These are phyloP conservation scores for Backusella morwellensis DNA, from an alignment of 192 early-diverging fungal species.

Conservation along the genomic window DNA sequence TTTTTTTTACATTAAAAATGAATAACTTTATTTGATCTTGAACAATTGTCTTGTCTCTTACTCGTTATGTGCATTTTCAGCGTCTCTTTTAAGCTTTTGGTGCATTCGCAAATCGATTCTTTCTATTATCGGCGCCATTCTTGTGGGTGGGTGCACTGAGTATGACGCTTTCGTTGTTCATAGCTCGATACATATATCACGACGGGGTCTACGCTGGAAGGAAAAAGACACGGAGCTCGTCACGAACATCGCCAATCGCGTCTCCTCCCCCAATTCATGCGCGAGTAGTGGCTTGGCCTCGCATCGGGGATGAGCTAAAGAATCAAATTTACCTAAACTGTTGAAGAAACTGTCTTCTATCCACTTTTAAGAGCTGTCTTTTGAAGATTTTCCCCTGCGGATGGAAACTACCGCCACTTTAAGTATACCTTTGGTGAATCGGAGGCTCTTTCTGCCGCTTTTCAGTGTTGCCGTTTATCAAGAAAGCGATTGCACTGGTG, in stretches of 20 bases:
- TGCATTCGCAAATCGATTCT: slow-evolving; percentile 24
- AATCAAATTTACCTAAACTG: too few species aligned
- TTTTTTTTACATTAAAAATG: not conserved
- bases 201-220: slow-evolving; percentile 2
- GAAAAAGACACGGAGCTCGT: slow-evolving; percentile 24
- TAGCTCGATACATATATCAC: not conserved
- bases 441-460: too few species aligned
- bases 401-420: too few species aligned
- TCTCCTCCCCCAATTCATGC: slow-evolving; percentile 32
- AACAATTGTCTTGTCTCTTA: not conserved
- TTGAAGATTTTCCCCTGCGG: too few species aligned
- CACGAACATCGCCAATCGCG: slow-evolving; percentile 31
- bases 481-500: too few species aligned
- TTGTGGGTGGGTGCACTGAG: not conserved
- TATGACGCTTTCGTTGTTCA: not conserved
- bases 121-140: not conserved
- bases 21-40: too few species aligned
- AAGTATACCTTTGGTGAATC: too few species aligned
- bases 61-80: slow-evolving; percentile 1
- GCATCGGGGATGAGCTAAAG: slow-evolving; percentile 63
- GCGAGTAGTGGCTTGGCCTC: slow-evolving; percentile 35
- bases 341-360: too few species aligned
- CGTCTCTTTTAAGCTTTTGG: slow-evolving; percentile 10
- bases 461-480: too few species aligned
- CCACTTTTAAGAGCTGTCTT: too few species aligned